Percentiles rank a stretch among this genome's conserved stretches.
phyloP scores from a whole-genome alignment of 768 basidiomycete species.

The Hydnum rufescens region DNA sequence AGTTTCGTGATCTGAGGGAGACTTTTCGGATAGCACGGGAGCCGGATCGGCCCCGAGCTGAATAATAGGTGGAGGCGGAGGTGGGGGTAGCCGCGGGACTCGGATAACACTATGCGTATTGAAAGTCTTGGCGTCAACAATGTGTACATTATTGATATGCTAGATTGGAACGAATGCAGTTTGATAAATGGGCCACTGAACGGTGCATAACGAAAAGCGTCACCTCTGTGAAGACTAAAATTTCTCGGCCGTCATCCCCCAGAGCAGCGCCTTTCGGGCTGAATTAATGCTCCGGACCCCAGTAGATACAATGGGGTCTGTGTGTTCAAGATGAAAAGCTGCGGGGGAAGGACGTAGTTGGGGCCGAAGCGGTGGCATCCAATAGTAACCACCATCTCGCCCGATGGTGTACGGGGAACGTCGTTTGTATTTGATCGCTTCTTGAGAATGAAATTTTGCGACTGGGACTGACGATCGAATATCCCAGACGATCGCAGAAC shows the following conservation, averaged over 20 bases:
- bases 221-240: slow-evolving; percentile 88
- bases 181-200: background rate
- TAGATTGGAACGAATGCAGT: slow-evolving; percentile 17
- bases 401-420: background rate
- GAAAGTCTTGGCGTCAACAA: slow-evolving; percentile 76
- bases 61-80: background rate
- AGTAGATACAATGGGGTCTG: slow-evolving; percentile 6
- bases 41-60: too few relatives aligned
- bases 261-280: slow-evolving; percentile 34
- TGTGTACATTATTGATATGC: slow-evolving; percentile 68
- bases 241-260: slow-evolving; percentile 26
- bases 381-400: too few relatives aligned
- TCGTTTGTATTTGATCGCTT: background rate
- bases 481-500: slow-evolving; percentile 65
- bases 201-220: slow-evolving; percentile 11
- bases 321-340: background rate
- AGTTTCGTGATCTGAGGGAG: too few relatives aligned
- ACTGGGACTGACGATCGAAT: slow-evolving; percentile 24
- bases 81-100: slow-evolving; percentile 1
- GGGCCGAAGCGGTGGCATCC: too few relatives aligned
- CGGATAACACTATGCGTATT: slow-evolving; percentile 24
- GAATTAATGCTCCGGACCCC: slow-evolving; percentile 51
- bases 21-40: too few relatives aligned
- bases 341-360: background rate
- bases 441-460: background rate